Percentiles rank a stretch among this genome's conserved stretches.
phyloP scores from a whole-genome alignment of 208 protist species.

The Wallacemonas sp. region DNA sequence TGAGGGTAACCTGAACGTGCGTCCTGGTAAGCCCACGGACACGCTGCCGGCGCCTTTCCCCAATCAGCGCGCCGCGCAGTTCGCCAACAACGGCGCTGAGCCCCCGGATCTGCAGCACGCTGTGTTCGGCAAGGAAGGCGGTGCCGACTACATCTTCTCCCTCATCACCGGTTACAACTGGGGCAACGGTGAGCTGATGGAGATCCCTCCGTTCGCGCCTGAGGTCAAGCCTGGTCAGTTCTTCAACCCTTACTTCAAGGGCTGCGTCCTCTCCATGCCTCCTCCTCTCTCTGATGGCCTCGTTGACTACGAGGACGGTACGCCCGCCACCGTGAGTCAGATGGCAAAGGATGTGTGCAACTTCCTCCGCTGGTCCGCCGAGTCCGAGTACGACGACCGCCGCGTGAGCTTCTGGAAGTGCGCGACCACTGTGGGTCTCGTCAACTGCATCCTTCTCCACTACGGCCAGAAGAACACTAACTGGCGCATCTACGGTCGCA shows the following conservation, averaged over 20 bases:
- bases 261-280: constrained; percentile 97
- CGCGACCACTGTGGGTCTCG: constrained; percentile 70
- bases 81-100: constrained; percentile 96
- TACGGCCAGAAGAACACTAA: constrained; percentile 88
- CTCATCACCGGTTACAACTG: constrained; percentile 98
- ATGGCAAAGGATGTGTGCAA: constrained; percentile 97
- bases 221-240: constrained; percentile 90
- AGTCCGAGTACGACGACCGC: constrained; percentile 88
- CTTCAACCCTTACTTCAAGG: constrained; percentile 99
- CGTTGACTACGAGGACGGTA: constrained; percentile 98
- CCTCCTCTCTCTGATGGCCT: constrained; percentile 94
- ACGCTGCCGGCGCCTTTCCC: constrained; percentile 95
- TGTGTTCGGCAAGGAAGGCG: constrained; percentile 93
- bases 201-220: constrained; percentile 79
- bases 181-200: constrained; percentile 91
- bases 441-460: constrained; percentile 84
- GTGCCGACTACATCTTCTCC: constrained; percentile 98
- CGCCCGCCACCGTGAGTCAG: constrained; percentile 95
- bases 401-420: constrained; percentile 87
- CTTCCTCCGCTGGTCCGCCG: constrained; percentile 92
- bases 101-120: constrained; percentile 98
- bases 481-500: constrained; percentile 88
- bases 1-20: constrained; percentile 95
- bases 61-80: constrained; percentile 96
- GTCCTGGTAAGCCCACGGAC: constrained; percentile 96